A percentile compares a stretch with the other conserved stretches of the same genome.
These are phyloP conservation scores for Phalaenopsis equestris DNA, from an alignment of 106 monocot species.

Conservation along the genomic window DNA sequence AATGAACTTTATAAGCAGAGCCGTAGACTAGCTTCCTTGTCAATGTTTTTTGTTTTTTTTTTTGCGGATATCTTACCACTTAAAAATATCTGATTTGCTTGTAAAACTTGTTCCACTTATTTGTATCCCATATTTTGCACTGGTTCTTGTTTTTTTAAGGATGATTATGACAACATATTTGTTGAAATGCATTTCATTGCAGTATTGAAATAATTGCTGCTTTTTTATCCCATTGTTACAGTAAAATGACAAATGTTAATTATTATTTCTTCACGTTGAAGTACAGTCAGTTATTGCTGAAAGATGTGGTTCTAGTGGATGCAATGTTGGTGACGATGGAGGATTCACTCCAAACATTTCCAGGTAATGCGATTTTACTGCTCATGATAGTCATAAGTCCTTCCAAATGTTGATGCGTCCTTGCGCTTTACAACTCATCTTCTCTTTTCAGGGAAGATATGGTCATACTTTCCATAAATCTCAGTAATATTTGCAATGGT, in stretches of 20 bases:
- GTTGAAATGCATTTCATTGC: neutral
- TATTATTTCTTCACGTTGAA: neutral
- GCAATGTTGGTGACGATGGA: conserved; percentile 84
- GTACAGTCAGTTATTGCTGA: conserved; percentile 59
- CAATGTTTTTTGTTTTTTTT: neutral
- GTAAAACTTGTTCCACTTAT: neutral
- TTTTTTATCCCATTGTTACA: neutral
- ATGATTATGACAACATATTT: neutral
- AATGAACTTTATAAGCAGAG: neutral
- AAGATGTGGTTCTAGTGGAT: conserved; percentile 60
- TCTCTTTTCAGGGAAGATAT: neutral
- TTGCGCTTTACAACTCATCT: neutral
- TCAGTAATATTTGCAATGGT: neutral
- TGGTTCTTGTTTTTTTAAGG: neutral
- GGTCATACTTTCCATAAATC: neutral
- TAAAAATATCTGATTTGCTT: neutral
- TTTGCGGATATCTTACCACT: neutral
- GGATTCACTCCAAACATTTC: conserved; percentile 87
- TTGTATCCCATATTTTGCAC: neutral
- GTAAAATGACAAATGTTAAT: neutral
- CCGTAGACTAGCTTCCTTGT: neutral
- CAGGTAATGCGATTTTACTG: conserved; percentile 26
- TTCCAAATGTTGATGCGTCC: neutral
- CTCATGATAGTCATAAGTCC: neutral
- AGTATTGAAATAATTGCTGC: neutral